phyloP scores from a whole-genome alignment of 257 asterid species.

The Oldenlandia corymbosa region DNA sequence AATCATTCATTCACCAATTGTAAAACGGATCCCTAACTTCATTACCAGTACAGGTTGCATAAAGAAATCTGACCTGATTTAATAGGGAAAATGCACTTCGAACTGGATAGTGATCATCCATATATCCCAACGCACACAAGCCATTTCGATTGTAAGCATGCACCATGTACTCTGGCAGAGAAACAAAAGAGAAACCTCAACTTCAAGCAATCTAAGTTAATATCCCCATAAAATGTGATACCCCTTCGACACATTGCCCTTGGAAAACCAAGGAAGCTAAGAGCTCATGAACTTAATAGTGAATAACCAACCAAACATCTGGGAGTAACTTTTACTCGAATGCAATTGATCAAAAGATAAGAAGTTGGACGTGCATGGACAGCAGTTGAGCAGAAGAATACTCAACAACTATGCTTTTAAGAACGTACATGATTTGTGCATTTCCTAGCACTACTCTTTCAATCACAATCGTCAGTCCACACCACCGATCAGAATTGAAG shows the following conservation, averaged over 20 bases:
- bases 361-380: too few relatives aligned
- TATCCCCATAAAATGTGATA: slow-evolving; percentile 1
- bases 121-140: slow-evolving; percentile 72
- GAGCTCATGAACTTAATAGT: too few relatives aligned
- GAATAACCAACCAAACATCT: too few relatives aligned
- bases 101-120: slow-evolving; percentile 92
- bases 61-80: slow-evolving; percentile 51
- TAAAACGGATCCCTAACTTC: not conserved
- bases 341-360: not conserved
- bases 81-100: slow-evolving; percentile 89
- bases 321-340: not conserved
- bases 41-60: not conserved
- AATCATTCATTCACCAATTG: not conserved
- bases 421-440: not conserved
- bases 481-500: not conserved
- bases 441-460: not conserved
- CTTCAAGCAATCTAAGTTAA: slow-evolving; percentile 2
- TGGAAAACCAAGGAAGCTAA: too few relatives aligned
- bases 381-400: not conserved
- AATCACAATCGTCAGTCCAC: not conserved
- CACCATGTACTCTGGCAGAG: slow-evolving; percentile 64
- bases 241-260: not conserved
- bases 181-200: slow-evolving; percentile 13
- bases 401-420: not conserved
- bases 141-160: slow-evolving; percentile 83